Conservation (phyloP, 2,329 filamentous ascomycete genomes). For the Lanzia echinophila region DNA sequence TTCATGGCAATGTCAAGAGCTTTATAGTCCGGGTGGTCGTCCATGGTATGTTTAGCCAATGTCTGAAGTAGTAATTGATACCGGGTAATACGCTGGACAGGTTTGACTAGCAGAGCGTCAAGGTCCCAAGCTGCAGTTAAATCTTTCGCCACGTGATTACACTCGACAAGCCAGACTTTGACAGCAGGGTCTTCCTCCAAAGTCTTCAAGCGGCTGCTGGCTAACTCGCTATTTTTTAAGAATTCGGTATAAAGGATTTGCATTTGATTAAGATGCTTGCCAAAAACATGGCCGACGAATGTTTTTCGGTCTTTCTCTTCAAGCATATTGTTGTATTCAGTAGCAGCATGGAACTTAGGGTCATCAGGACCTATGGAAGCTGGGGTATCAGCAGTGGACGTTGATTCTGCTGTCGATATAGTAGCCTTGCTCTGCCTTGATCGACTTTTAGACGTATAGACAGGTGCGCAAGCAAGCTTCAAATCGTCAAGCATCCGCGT, state of each 20-base stretch:
- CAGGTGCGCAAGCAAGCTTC: conserved; percentile 69
- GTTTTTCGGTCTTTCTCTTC: conserved; percentile 29
- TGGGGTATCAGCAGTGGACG: conserved; percentile 7
- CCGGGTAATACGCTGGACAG: conserved; percentile 88
- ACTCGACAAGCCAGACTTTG: conserved; percentile 86
- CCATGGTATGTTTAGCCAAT: conserved; percentile 70
- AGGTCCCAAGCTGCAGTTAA: conserved; percentile 91
- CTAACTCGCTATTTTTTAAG: conserved; percentile 55
- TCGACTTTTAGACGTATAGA: conserved; percentile 54
- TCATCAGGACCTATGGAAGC: conserved; percentile 17
- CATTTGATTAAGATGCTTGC: conserved; percentile 51
- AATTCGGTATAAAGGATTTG: conserved; percentile 55
- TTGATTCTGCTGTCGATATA: not conserved
- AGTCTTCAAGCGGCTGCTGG: conserved; percentile 53
- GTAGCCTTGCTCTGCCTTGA: conserved; percentile 35
- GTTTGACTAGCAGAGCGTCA: conserved; percentile 94
- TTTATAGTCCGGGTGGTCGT: conserved; percentile 74
- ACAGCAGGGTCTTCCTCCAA: conserved; percentile 58
- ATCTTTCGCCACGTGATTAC: conserved; percentile 85
- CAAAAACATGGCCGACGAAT: conserved; percentile 27
- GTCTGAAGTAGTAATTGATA: conserved; percentile 83
- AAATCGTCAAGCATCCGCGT: conserved; percentile 71
- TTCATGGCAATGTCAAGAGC: conserved; percentile 50
- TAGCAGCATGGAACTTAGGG: conserved; percentile 21
- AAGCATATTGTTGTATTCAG: conserved; percentile 24